These are phyloP conservation scores for Monosporozyma aerobia DNA, from an alignment of 805 yeast genomes.

Conservation along the genomic window DNA sequence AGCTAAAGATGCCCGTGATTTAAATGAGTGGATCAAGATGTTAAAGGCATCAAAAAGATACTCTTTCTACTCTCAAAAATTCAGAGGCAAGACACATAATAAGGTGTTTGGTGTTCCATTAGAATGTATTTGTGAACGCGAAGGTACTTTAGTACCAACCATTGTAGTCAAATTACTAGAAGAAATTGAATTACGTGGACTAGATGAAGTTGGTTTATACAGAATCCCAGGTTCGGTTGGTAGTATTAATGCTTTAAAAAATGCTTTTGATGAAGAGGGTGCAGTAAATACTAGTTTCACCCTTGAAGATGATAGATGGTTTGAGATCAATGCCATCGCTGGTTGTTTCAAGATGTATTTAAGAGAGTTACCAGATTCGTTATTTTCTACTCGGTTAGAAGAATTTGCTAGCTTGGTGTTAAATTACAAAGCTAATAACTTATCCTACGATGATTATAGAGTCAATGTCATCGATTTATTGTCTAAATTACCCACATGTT, in stretches of 20 bases:
- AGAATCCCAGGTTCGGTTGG: slow-evolving; percentile 62
- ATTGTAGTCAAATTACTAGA: slow-evolving; percentile 57
- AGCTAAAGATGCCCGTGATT: slow-evolving; percentile 49
- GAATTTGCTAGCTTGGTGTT: slow-evolving; percentile 37
- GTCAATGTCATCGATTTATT: slow-evolving; percentile 26
- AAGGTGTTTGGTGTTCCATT: slow-evolving; percentile 84
- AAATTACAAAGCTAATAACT: slow-evolving; percentile 14
- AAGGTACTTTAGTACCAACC: slow-evolving; percentile 50
- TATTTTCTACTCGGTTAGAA: slow-evolving; percentile 58
- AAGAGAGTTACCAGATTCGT: slow-evolving; percentile 80
- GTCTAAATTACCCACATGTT: slow-evolving; percentile 47
- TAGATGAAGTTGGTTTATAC: slow-evolving; percentile 86
- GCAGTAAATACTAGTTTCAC: slow-evolving; percentile 35
- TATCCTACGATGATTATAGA: slow-evolving; percentile 20
- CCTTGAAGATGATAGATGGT: slow-evolving; percentile 49
- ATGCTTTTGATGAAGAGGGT: slow-evolving; percentile 43
- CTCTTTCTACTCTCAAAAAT: slow-evolving; percentile 34
- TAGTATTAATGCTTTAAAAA: slow-evolving; percentile 43
- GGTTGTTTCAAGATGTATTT: slow-evolving; percentile 78
- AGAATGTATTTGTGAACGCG: slow-evolving; percentile 64
- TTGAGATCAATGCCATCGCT: slow-evolving; percentile 78
- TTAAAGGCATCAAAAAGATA: slow-evolving; percentile 34
- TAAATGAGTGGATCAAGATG: slow-evolving; percentile 62
- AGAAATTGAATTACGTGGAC: slow-evolving; percentile 77
- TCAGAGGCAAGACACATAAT: slow-evolving; percentile 34